phyloP scores from a whole-genome alignment of 1,284 basidiomycete genomes.

The Apiotrichum porosum region DNA sequence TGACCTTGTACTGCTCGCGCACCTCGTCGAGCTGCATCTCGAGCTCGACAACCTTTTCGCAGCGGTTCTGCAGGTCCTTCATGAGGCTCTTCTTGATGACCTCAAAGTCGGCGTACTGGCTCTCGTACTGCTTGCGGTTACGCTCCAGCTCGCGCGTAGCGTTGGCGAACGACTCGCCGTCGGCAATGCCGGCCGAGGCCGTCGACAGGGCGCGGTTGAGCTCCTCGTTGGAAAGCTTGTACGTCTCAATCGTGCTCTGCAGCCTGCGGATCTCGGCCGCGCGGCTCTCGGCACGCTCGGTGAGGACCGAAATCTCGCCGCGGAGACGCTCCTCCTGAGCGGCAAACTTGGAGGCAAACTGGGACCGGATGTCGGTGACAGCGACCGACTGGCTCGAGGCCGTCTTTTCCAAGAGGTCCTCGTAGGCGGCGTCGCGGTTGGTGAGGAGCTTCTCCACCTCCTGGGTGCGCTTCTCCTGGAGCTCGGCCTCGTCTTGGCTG shows the following conservation, averaged over 20 bases:
- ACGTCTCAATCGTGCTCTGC: conserved; percentile 80
- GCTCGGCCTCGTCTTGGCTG: conserved; percentile 87
- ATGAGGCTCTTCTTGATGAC: conserved; percentile 98
- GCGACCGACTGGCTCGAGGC: conserved; percentile 45
- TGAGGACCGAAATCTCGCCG: conserved; percentile 81
- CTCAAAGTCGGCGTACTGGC: conserved; percentile 96
- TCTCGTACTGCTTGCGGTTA: conserved; percentile 92
- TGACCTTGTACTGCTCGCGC: conserved; percentile 98
- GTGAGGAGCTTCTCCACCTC: conserved; percentile 81
- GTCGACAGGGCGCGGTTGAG: conserved; percentile 96
- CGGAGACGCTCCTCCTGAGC: conserved; percentile 85
- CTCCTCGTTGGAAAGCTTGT: conserved; percentile 96
- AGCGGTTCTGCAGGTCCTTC: conserved; percentile 97
- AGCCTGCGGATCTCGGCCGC: conserved; percentile 78
- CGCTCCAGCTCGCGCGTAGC: conserved; percentile 96
- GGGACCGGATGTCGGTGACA: conserved; percentile 56
- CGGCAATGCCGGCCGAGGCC: conserved; percentile 91
- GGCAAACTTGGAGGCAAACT: conserved; percentile 89
- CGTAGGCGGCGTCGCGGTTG: conserved; percentile 85
- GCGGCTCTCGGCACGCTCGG: conserved; percentile 84
- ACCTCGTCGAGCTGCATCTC: conserved; percentile 99
- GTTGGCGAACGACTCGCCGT: conserved; percentile 91
- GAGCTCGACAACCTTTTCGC: conserved; percentile 99
- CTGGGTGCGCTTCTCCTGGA: conserved; percentile 72
- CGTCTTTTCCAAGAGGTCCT: conserved; percentile 71